Conservation (phyloP, 805 yeast species). For the Yamadazyma paraphyllophila region DNA sequence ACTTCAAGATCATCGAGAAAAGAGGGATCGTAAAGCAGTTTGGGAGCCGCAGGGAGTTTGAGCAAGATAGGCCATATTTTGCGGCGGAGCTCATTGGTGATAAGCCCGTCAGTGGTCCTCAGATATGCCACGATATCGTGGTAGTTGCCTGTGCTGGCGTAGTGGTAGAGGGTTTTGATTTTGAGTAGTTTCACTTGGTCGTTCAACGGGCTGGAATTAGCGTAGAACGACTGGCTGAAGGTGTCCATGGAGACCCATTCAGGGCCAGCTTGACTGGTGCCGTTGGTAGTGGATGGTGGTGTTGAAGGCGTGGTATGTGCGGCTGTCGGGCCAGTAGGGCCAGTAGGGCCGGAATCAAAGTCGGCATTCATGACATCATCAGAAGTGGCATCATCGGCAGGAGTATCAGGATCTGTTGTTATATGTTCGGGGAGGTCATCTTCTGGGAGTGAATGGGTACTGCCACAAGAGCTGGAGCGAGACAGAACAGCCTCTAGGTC, state of each 20-base stretch:
- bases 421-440: background rate
- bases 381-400: background rate
- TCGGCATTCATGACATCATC: background rate
- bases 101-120: conserved; percentile 47
- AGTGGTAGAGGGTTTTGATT: conserved; percentile 39
- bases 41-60: conserved; percentile 19
- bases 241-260: conserved; percentile 57
- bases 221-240: conserved; percentile 46
- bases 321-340: too few relatives aligned
- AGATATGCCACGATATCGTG: conserved; percentile 31
- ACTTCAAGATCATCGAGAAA: conserved; percentile 22
- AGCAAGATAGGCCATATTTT: conserved; percentile 54
- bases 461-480: background rate
- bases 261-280: background rate
- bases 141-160: conserved; percentile 23
- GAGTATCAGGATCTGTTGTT: too few relatives aligned
- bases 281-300: background rate
- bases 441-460: background rate
- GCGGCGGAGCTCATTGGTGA: conserved; percentile 39
- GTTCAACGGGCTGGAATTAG: conserved; percentile 32
- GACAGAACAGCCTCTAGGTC: background rate
- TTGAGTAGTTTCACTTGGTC: conserved; percentile 39
- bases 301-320: too few relatives aligned
- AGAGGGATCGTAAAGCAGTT: background rate
- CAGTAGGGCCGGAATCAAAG: too few relatives aligned